Evolutionary conservation across 2,329 filamentous ascomycete genomes (phyloP).

Genomic region (Apiospora koreana): DNA sequence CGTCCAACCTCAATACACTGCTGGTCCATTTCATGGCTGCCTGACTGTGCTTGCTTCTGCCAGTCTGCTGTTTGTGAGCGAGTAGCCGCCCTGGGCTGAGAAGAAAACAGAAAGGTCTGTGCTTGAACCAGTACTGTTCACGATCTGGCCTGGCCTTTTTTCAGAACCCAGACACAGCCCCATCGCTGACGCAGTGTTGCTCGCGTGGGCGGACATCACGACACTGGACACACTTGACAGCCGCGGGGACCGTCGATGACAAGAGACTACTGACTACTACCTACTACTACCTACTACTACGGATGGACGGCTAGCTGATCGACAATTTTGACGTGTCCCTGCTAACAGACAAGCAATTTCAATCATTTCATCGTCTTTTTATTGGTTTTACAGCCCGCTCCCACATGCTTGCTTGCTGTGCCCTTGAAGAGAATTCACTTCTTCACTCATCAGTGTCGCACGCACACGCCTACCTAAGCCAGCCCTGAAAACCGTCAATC

Average conservation of each 20-base stretch:
- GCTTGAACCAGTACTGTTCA: background rate
- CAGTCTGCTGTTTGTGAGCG: background rate
- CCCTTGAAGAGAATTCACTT: background rate
- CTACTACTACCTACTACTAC: no score
- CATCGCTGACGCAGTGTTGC: conserved; percentile 1
- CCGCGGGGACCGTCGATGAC: background rate
- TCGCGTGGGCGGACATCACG: conserved; percentile 2
- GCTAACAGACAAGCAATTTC: background rate
- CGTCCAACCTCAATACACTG: background rate
- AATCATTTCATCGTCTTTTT: background rate
- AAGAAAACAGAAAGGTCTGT: background rate
- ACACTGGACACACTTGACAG: background rate
- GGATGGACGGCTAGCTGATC: background rate
- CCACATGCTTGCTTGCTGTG: background rate
- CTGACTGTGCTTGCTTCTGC: background rate
- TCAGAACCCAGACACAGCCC: background rate
- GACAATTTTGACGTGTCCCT: background rate
- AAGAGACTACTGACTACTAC: background rate
- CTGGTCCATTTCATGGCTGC: background rate
- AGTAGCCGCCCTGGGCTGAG: background rate
- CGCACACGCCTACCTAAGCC: background rate
- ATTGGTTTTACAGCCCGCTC: background rate
- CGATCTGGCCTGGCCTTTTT: background rate
- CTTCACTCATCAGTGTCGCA: background rate
- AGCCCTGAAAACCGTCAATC: background rate